Base-by-base conservation (phyloP, 179 eudicot species). In the Sideroxylon spinosum region DNA sequence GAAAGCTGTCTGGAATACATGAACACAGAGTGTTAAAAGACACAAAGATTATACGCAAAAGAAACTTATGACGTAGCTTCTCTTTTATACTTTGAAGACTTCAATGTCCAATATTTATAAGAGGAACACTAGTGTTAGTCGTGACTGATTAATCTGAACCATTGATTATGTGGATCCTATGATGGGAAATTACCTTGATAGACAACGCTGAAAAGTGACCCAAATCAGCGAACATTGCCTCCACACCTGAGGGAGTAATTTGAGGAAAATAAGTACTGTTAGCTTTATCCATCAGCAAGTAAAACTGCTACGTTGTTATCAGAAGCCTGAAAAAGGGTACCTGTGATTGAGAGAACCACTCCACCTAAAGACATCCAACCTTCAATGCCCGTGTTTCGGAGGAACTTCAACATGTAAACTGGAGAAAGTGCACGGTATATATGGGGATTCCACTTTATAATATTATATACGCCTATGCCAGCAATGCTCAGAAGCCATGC, bases 351-450 rank as follows among this genome's bases (percentile, higher is more conserved):
- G 67, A 92, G 92, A 49, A 92, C 86, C 59, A 91, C 88, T 48
- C 95, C 95, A 8, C 97, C 97, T 9, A 92, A 79, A 7, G 95
- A 88, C 76, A 89, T 76, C 93, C 93, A 92, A 46, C 95, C 95
- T 65, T 87, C 88, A 79, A 76, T 78, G 55, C 91, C 86, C 7
- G 92, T 90, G 68, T 78, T 64, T 75, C 71, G 81, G 20, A 91
- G 85, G 46, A 91, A 88, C 79, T 83, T 90, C 56, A 84, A 73
- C 88, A 91, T 86, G 82, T 91, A 91, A 67, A 80, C 46, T 0
- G 97, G 97, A 57, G 91, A 90, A 64, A 91, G 91, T 59, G 93
- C 97, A 44, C 20, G 59, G 25, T 81, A 66, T 49, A 91, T 84
- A 26, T 77, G 74, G 6, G 90, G 91, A 70, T 91, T 89, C 93